These are phyloP conservation scores for Oleoguttula mirabilis DNA, from an alignment of 495 filamentous ascomycete species.

Conservation along the genomic window DNA sequence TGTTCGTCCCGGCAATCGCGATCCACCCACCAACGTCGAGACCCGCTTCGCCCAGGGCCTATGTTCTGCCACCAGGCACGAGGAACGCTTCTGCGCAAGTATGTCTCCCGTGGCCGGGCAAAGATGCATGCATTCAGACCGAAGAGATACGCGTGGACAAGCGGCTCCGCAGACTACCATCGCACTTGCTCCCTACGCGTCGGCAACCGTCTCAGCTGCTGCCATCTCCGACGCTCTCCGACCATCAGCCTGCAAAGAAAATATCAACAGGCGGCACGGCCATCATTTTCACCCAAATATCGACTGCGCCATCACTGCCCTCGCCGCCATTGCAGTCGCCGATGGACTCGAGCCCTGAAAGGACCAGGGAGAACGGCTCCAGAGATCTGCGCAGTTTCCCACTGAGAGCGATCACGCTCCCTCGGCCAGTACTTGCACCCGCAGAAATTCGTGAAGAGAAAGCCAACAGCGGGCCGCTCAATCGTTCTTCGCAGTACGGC, in stretches of 20 bases:
- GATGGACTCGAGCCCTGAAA: constrained; percentile 10
- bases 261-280: constrained; percentile 8
- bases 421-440: constrained; percentile 14
- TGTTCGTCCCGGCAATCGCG: constrained; percentile 49
- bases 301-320: not conserved
- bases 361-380: not conserved
- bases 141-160: constrained; percentile 73
- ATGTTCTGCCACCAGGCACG: constrained; percentile 52
- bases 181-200: constrained; percentile 56
- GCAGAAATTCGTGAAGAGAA: not conserved
- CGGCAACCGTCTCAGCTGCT: constrained; percentile 51
- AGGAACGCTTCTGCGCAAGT: constrained; percentile 49
- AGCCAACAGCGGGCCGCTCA: constrained; percentile 12
- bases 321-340: constrained; percentile 12
- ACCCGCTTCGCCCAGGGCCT: constrained; percentile 49
- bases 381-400: constrained; percentile 12
- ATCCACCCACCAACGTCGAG: constrained; percentile 54
- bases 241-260: not conserved
- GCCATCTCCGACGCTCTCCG: constrained; percentile 32
- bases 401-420: constrained; percentile 16
- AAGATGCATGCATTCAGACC: constrained; percentile 62
- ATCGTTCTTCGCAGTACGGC: constrained; percentile 18
- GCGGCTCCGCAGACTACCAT: constrained; percentile 58
- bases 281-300: constrained; percentile 8
- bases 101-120: constrained; percentile 29